Evolutionary conservation across 2,329 filamentous ascomycete species (phyloP).

Genomic region (Beauveria brongniartii): DNA sequence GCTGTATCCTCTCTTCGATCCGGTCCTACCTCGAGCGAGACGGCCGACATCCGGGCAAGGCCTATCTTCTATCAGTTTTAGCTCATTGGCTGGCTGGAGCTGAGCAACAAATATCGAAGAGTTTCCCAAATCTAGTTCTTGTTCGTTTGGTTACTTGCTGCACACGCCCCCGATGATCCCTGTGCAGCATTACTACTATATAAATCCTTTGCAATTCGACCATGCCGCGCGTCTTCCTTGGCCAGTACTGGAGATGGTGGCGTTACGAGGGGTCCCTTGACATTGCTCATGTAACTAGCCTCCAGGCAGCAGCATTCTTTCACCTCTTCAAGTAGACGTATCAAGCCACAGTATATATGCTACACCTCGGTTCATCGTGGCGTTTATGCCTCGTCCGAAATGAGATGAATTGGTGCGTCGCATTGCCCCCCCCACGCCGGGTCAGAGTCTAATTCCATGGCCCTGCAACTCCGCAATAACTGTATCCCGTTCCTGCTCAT

Average conservation of each 20-base stretch:
- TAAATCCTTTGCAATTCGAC: not conserved
- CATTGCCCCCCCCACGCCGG: not conserved
- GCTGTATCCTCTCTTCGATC: not conserved
- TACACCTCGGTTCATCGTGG: not conserved
- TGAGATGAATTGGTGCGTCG: not conserved
- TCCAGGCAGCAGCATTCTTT: constrained; percentile 6
- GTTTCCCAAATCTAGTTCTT: not conserved
- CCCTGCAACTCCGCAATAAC: not conserved
- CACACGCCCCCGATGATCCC: constrained; percentile 1
- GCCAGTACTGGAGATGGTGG: not conserved
- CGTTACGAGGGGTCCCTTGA: not conserved
- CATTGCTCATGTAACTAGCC: not conserved
- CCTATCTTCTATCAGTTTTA: not conserved
- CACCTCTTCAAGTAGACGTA: not conserved
- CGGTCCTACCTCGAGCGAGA: not conserved
- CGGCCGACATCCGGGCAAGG: not conserved
- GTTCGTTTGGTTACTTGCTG: not conserved
- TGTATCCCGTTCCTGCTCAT: constrained; percentile 2
- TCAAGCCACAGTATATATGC: not conserved
- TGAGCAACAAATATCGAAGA: not conserved
- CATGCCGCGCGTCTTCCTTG: not conserved
- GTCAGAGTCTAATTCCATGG: not conserved
- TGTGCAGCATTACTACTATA: not conserved
- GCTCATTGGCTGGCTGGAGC: not conserved
- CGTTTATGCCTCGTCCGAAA: not conserved